Evolutionary conservation across 257 asterid genomes (phyloP).

Genomic region (Petunia secreta): DNA sequence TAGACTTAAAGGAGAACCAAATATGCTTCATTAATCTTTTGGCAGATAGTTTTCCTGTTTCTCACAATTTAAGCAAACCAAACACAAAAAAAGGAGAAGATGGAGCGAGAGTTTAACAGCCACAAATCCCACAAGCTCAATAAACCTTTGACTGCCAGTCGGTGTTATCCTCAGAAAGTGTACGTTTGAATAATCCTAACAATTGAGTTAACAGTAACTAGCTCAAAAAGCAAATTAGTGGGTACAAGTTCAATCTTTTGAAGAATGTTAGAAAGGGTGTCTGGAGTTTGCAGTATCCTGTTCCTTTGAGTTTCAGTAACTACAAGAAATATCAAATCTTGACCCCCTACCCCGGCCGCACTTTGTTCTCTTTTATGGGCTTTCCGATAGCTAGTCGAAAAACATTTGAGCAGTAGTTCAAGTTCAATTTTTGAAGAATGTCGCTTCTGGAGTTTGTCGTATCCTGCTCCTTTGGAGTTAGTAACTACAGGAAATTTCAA

Average conservation of each 20-base stretch:
- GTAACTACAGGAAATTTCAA: neutral
- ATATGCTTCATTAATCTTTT: neutral
- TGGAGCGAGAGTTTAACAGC: neutral
- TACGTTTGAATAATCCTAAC: neutral
- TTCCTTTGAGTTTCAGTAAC: slow-evolving; percentile 3
- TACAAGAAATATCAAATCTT: neutral
- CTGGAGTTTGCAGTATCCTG: neutral
- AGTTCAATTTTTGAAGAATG: neutral
- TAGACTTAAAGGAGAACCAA: neutral
- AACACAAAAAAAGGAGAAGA: neutral
- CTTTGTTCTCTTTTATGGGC: neutral
- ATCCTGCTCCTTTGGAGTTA: neutral
- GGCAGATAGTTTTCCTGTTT: neutral
- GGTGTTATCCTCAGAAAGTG: neutral
- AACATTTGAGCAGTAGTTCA: no score
- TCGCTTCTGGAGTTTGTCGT: neutral
- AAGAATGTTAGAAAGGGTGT: neutral
- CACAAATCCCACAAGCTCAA: neutral
- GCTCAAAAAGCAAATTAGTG: neutral
- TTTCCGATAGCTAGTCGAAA: no score
- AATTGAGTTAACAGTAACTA: neutral
- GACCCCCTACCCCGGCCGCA: neutral
- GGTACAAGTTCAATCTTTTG: no score
- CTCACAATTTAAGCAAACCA: neutral
- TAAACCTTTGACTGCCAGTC: neutral